Base-by-base conservation (phyloP, 2,329 filamentous ascomycete species). In the Aspergillus carbonarius region DNA sequence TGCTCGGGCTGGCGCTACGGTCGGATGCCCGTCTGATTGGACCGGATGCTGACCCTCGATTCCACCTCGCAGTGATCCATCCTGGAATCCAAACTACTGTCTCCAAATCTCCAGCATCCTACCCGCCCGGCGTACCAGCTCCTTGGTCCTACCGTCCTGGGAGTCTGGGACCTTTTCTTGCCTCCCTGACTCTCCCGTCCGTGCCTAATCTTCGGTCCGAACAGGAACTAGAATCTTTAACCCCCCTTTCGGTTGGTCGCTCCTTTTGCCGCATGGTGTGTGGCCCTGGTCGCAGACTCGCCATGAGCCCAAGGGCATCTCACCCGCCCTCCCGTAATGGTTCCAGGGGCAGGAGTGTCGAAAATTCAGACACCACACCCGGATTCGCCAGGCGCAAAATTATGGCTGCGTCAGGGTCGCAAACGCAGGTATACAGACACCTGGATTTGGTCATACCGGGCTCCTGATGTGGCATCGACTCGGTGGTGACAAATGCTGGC, bases 191-290 rank as follows among this genome's bases (percentile, higher is more conserved):
- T n/a, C 37, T 32, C 23, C 30, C 39, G 27, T 15, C 39, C 40
- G 37, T 54, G 18, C 20, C 51, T 54, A 27, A 34, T 42, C 30
- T 20, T 54, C 51, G 51, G 51, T 18, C 51, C 37, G 51, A 54
- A 30, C 39, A 23, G 37, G 50, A 23, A 37, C 30, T 54, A 42
- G 39, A 17, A 42, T 42, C 17, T 17, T 50, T n/a, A n/a, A 23
- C 25, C 4, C 12, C 5, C 20, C 25, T 17, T 32, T 37, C 25
- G 39, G 30, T 54, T 54, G 51, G 51, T 30, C 44, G 15, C 44
- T 47, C 44, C 23, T 47, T 17, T 47, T 47, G 50, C 25, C 44
- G 23, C 44, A 10, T 23, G 9, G n/a, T n/a, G n/a, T 8, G 15
- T 27, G 23, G 42, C 42, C 15, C 20, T 42, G 25, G 50, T 30